Evolutionary conservation across 1,139 yeast species (phyloP), one percentile per base, ranked within the genome.

Genomic region (Zygosaccharomyces sapae): DNA sequence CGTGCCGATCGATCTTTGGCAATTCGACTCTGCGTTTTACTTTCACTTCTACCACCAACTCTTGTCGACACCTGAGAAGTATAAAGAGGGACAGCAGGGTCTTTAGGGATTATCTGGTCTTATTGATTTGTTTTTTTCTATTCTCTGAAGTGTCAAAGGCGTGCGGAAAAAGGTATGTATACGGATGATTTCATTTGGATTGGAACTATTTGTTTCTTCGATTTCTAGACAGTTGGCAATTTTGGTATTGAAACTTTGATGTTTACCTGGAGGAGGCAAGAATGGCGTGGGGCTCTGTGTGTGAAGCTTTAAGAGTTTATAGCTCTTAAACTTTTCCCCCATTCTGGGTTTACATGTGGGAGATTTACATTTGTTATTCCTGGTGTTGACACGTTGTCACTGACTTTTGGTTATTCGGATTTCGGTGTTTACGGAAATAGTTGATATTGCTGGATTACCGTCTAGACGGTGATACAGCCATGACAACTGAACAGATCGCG

Each of bases 61-160:
- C 30, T 27, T 38, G 34, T 27, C 22, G 13, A 16, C 12, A 38
- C 13, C 13, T 9, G 41, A 9, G 8, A 25, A 13, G 33, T 38
- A 38, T 38, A 38, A 38, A 38, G 41, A 38, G 41, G 34, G 34
- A 38, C 41, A 38, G 20, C 41, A 38, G 41, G 41, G 41, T 38
- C 41, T 38, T 38, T 22, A 38, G 41, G 34, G 34, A 38, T 38
- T 19, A 27, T 24, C 41, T 38, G 41, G 34, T 38, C 41, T 38
- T 19, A 30, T 38, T 38, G 41, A 29, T 38, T 38, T 20, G 19
- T 31, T 24, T 38, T n/a, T n/a, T 38, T 38, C 34, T 38, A 38
- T 29, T 27, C 41, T 38, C 41, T 38, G 41, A 38, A 29, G 22
- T 29, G 41, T 38, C 41, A 33, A 38, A 38, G 41, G 41, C 19